Percentiles rank a stretch among this genome's conserved stretches.
Conservation (phyloP, 371 early-diverging fungal genomes). For the Nematocida minor region DNA sequence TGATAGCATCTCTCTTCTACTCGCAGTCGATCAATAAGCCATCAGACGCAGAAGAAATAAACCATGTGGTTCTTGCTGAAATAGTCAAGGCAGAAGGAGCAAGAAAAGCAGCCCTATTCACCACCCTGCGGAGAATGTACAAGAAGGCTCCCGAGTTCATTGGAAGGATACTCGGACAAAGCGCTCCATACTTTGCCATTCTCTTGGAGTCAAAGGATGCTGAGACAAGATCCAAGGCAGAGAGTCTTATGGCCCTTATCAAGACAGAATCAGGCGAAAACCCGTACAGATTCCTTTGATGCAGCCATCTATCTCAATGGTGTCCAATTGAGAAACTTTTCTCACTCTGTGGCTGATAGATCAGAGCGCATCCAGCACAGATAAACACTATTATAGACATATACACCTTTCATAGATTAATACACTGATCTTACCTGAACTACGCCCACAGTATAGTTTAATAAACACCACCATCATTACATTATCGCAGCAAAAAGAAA, state of each 20-base stretch:
- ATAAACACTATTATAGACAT: no score
- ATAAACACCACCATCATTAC: no score
- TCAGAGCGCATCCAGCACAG: no score
- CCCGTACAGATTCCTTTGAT: conserved; percentile 37
- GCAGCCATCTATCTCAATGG: no score
- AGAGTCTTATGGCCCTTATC: conserved; percentile 21
- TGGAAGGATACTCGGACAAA: conserved; percentile 32
- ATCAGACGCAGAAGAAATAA: conserved; percentile 43
- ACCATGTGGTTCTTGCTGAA: not conserved
- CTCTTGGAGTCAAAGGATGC: conserved; percentile 22
- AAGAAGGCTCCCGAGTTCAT: not conserved
- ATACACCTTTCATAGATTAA: no score
- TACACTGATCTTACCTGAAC: no score
- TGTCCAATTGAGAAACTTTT: no score
- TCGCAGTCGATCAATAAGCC: conserved; percentile 14
- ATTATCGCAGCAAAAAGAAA: no score
- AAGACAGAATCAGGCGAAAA: not conserved
- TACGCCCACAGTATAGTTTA: no score
- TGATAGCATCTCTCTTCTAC: conserved; percentile 28
- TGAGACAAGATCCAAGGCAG: conserved; percentile 1
- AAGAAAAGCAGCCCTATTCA: conserved; percentile 12
- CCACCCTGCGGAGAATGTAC: conserved; percentile 17
- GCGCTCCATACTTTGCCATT: conserved; percentile 50
- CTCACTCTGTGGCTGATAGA: no score
- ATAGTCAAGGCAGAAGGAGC: not conserved